Conservation (phyloP, 2,329 filamentous ascomycete species). For the Zymoseptoria tritici region DNA sequence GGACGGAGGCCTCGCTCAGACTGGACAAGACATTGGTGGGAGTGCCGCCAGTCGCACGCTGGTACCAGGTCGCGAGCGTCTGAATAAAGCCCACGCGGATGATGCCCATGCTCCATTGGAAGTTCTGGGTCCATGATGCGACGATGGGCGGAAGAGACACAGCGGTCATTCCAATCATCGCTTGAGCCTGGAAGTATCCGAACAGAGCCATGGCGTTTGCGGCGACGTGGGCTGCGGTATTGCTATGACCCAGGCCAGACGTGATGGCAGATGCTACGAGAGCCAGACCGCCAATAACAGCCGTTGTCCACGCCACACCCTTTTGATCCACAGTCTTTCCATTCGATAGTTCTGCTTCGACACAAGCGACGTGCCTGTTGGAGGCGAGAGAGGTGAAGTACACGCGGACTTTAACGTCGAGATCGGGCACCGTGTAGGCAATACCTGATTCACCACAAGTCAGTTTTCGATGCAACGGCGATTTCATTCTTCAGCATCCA, state of each 20-base stretch:
- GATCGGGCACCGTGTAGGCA: conserved; percentile 81
- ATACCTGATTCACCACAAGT: conserved; percentile 46
- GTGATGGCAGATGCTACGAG: conserved; percentile 79
- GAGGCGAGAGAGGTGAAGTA: conserved; percentile 66
- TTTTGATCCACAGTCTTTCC: conserved; percentile 85
- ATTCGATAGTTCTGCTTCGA: conserved; percentile 82
- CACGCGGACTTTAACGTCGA: conserved; percentile 78
- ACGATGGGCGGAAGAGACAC: conserved; percentile 81
- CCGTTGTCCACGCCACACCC: conserved; percentile 83
- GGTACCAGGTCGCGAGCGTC: conserved; percentile 87
- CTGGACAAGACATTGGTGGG: conserved; percentile 72
- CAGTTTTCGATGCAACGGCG: neutral
- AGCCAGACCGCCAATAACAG: conserved; percentile 77
- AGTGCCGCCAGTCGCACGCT: conserved; percentile 81
- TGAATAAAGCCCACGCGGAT: conserved; percentile 84
- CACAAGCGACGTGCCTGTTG: conserved; percentile 65
- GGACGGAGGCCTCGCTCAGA: conserved; percentile 68
- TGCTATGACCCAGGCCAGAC: conserved; percentile 83
- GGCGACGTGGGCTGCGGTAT: conserved; percentile 89
- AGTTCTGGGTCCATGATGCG: conserved; percentile 90
- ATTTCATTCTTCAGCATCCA: neutral
- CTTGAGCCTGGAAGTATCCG: conserved; percentile 88
- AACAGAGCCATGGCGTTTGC: conserved; percentile 92
- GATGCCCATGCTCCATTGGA: conserved; percentile 97
- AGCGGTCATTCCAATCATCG: conserved; percentile 77